Evolutionary conservation across 352 stramenopile species (phyloP), one percentile per base, ranked within the genome.

Genomic region (Phytophthora quininea): DNA sequence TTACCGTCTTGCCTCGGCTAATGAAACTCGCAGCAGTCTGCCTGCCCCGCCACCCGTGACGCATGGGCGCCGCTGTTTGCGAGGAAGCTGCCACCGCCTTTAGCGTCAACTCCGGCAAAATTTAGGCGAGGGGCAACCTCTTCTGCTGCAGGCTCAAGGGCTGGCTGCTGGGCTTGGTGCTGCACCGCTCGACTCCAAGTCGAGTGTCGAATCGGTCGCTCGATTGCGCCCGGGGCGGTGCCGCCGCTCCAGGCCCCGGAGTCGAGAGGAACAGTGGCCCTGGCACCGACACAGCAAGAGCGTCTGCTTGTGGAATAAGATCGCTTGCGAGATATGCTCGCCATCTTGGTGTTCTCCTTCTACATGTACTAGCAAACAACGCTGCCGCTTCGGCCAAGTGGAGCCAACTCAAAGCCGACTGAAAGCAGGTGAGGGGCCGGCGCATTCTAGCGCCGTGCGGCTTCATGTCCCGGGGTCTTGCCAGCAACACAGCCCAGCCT

Each of bases 121-220:
- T 70, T 73, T 57, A n/a, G n/a, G n/a, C n/a, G n/a, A n/a, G n/a
- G n/a, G n/a, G n/a, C n/a, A 8, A 29, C 42, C 42, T 3, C 42
- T 48, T 15, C 9, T 48, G 42, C 42, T 48, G n/a, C n/a, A n/a
- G n/a, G n/a, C n/a, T n/a, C n/a, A n/a, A n/a, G n/a, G n/a, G n/a
- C n/a, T n/a, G 51, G 58, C 69, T 70, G 69, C 59, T 64, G 73
- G 64, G 64, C 58, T 33, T 30, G 14, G 15, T 46, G 42, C 45
- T 62, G 65, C 58, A 74, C 49, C 56, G 56, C 47, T 37, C 35
- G 10, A n/a, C 47, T 52, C 46, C 7, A n/a, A n/a, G n/a, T 49
- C 7, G 50, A 69, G 65, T 71, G 69, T 74, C 69, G 69, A 71
- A 63, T 71, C 65, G 64, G 64, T 77, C 60, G 69, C 65, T 58